Evolutionary conservation across 2,329 filamentous ascomycete species (phyloP).

Genomic region (Claviceps sp.): DNA sequence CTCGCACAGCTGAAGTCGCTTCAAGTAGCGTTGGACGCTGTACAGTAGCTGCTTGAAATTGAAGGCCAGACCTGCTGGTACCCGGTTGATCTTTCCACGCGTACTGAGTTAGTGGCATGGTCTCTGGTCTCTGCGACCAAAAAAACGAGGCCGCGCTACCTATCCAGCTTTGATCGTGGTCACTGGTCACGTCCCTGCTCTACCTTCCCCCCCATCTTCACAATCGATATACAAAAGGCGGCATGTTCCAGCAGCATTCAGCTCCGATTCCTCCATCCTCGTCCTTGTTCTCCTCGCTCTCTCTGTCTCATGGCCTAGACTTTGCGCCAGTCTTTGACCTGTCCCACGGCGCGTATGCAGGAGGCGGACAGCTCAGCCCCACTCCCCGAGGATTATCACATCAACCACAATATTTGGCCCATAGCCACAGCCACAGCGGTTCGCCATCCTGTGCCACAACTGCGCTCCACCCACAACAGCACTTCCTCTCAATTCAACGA

Average conservation of each 20-base stretch:
- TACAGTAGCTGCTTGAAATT: not conserved
- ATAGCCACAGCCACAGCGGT: constrained; percentile 5
- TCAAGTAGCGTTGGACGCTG: not conserved
- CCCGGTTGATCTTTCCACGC: not conserved
- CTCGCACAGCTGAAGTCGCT: constrained; percentile 3
- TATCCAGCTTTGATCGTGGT: not conserved
- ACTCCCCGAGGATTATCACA: constrained; percentile 5
- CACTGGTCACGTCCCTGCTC: not conserved
- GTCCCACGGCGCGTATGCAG: constrained; percentile 6
- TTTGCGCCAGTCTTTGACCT: constrained; percentile 11
- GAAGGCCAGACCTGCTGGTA: constrained; percentile 3
- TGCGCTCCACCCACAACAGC: constrained; percentile 6
- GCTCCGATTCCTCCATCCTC: constrained; percentile 33
- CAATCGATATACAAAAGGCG: constrained; percentile 8
- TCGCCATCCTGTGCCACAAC: constrained; percentile 5
- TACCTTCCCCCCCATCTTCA: not conserved
- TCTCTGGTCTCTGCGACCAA: not conserved
- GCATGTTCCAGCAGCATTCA: constrained; percentile 43
- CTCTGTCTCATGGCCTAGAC: constrained; percentile 25
- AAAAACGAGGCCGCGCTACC: not conserved
- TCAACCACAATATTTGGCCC: constrained; percentile 5
- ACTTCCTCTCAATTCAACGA: constrained; percentile 4
- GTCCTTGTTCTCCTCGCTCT: constrained; percentile 18
- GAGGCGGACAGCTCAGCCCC: constrained; percentile 4
- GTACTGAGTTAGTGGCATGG: not conserved